Conservation (phyloP, 768 basidiomycete species). For the Tulasnella calospora region DNA sequence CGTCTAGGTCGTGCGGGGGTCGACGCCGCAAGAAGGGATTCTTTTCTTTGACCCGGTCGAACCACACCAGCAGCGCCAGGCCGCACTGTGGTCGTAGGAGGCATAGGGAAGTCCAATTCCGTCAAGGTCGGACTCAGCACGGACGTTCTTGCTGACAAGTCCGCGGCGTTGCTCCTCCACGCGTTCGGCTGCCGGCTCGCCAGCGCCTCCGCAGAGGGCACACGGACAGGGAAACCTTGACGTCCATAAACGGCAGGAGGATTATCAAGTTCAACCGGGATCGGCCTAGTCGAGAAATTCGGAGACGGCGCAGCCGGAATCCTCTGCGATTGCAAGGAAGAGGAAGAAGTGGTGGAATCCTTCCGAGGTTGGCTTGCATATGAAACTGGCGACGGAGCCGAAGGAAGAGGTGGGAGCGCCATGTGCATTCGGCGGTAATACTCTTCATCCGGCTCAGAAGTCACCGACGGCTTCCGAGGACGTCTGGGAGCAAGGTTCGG, state of each 20-base stretch:
- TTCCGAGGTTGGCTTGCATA: background rate
- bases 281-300: background rate
- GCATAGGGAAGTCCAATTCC: slow-evolving; percentile 10
- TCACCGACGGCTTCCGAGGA: background rate
- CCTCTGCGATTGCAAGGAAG: background rate
- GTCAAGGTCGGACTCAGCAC: background rate
- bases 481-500: background rate
- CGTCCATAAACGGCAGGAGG: background rate
- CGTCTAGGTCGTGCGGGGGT: background rate
- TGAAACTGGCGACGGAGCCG: slow-evolving; percentile 4
- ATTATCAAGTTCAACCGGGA: background rate
- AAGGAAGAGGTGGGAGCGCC: slow-evolving; percentile 12
- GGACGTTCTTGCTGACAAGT: background rate
- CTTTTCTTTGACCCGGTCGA: background rate
- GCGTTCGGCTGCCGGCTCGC: slow-evolving; percentile 1
- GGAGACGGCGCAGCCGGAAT: background rate
- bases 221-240: background rate
- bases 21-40: background rate
- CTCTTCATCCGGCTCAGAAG: background rate
- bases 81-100: background rate
- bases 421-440: background rate
- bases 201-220: background rate
- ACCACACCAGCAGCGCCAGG: background rate
- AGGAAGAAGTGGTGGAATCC: background rate
- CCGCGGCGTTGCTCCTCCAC: background rate